Evolutionary conservation across 768 basidiomycete genomes (phyloP).

Genomic region (Nevesoporus exiguus): DNA sequence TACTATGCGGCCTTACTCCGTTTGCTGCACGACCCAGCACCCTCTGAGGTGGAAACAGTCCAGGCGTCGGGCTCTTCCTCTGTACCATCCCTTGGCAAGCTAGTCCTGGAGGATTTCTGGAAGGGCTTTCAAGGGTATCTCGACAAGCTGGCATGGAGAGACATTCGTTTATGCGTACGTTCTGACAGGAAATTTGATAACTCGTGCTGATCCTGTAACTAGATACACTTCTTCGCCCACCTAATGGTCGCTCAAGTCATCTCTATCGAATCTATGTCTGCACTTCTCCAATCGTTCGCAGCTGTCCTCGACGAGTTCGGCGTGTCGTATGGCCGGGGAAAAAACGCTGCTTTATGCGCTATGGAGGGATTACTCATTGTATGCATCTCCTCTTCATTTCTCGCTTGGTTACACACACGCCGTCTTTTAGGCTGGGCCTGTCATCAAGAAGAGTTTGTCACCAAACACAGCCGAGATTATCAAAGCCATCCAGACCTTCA

Average conservation of each 20-base stretch:
- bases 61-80: conserved; percentile 30
- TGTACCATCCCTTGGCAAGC: conserved; percentile 52
- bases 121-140: conserved; percentile 86
- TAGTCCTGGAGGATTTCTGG: conserved; percentile 85
- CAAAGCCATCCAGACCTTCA: conserved; percentile 65
- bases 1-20: conserved; percentile 82
- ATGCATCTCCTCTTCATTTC: conserved; percentile 15
- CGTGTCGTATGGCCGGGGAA: conserved; percentile 80
- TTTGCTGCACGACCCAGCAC: conserved; percentile 50
- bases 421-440: conserved; percentile 56
- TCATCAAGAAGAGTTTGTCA: conserved; percentile 58
- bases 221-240: conserved; percentile 95
- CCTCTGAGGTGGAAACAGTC: conserved; percentile 32
- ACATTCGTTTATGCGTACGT: conserved; percentile 81
- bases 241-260: conserved; percentile 74
- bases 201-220: conserved; percentile 5
- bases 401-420: not conserved
- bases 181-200: not conserved
- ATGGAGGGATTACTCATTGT: conserved; percentile 79
- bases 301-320: conserved; percentile 88
- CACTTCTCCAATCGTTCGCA: conserved; percentile 79
- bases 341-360: conserved; percentile 76
- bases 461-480: conserved; percentile 67
- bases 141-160: conserved; percentile 88
- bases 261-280: conserved; percentile 72